These are phyloP conservation scores for Phyllosticta capitalensis DNA, from an alignment of 2,329 filamentous ascomycete genomes.

Conservation along the genomic window DNA sequence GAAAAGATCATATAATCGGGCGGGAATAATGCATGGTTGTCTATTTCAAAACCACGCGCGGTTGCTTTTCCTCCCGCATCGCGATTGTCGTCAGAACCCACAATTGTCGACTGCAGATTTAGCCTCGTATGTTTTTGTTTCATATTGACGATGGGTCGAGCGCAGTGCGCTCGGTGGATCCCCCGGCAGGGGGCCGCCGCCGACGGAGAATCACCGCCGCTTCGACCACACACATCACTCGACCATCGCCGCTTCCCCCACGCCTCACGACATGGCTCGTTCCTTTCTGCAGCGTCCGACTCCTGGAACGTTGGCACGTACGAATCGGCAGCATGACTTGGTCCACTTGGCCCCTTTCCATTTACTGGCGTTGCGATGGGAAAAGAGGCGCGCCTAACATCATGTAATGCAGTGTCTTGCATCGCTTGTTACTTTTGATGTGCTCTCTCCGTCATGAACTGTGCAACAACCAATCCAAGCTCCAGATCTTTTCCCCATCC, in stretches of 20 bases:
- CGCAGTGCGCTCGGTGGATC: not conserved
- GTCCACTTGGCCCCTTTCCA: not conserved
- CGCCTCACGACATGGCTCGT: not conserved
- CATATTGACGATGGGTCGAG: not conserved
- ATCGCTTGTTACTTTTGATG: not conserved
- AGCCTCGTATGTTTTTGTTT: not conserved
- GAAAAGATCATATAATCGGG: not conserved
- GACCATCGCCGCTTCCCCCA: not conserved
- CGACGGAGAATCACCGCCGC: not conserved
- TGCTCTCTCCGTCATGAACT: not conserved
- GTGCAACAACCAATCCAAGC: not conserved
- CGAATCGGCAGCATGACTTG: not conserved
- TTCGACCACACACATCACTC: not conserved
- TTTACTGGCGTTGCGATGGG: not conserved
- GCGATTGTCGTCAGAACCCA: not conserved
- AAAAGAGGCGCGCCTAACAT: not conserved
- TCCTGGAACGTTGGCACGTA: not conserved
- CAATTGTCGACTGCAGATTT: not conserved
- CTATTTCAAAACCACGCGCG: not conserved
- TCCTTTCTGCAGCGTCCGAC: not conserved
- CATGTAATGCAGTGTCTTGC: not conserved
- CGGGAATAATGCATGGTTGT: not conserved
- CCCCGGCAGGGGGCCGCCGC: too few relatives aligned
- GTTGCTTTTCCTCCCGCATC: not conserved
- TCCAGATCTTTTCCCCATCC: not conserved